Evolutionary conservation across 176 grass and related monocot genomes (phyloP), one percentile per base, ranked within the genome.

Genomic region (Areca catechu): DNA sequence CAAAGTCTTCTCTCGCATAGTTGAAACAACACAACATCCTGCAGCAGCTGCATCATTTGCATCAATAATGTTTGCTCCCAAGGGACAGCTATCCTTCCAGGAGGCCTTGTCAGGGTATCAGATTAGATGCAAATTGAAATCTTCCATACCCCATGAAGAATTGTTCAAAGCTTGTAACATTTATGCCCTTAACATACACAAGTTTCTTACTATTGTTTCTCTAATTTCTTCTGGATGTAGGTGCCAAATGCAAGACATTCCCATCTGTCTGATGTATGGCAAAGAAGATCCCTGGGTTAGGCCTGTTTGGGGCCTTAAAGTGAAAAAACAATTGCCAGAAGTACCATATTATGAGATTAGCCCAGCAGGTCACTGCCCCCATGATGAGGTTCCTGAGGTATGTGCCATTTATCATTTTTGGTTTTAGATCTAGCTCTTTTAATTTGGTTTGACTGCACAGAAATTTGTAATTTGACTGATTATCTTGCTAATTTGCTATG

Each of bases 321-420:
- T 92, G 16, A 98, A 98, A 71, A 71, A 62, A 18, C 86, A 92
- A 58, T 78, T 97, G 20, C 87, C 87, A 6, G 77, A 83, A 67
- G 84, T 77, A 58, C 87, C 87, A 29, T 98, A 98, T 77, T 98
- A 98, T 18, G 80, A 98, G 85, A 98, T 98, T 56, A 85, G 80
- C 73, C 87, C 93, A 18, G 93, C 93, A 17, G 93, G 84, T 66
- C 93, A 92, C 70, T 98, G 93, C 77, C 93, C 93, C 22, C 93
- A 98, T 18, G 93, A 98, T 49, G 93, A 98, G 69, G 93, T 98
- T 81, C 93, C 93, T 54, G 93, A 98, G 93, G 92, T 96, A 90
- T 69, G 55, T 15, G 5, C 16, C 55, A 61, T 18, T 51, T 68
- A 25, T 19, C 49, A 20, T 57, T 57, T 56, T 25, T 57, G 10